Percentiles rank a stretch among this genome's conserved stretches.
Conservation (phyloP, 768 basidiomycete species). For the Candolleomyces aberdarensis region DNA sequence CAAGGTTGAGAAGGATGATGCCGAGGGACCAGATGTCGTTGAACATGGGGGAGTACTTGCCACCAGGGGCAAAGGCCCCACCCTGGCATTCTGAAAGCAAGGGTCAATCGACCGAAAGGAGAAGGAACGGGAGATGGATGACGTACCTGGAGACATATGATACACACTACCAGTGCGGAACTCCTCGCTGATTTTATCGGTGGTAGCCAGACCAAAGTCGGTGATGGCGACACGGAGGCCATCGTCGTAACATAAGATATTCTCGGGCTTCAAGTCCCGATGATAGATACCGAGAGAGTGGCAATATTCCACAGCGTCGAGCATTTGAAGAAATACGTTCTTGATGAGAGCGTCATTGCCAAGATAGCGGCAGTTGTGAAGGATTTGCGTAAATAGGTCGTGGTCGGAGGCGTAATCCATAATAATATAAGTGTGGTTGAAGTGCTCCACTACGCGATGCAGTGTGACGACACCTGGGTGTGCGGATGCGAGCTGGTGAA, state of each 20-base stretch:
- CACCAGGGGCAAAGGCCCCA: conserved; percentile 67
- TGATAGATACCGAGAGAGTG: conserved; percentile 94
- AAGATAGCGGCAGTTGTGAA: conserved; percentile 77
- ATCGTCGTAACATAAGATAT: conserved; percentile 83
- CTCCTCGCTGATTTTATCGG: conserved; percentile 82
- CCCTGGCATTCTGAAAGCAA: conserved; percentile 80
- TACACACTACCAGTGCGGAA: conserved; percentile 95
- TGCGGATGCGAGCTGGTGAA: conserved; percentile 77
- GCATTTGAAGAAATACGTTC: conserved; percentile 89
- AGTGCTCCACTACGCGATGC: conserved; percentile 87
- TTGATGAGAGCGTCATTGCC: conserved; percentile 89
- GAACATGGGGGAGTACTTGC: conserved; percentile 80
- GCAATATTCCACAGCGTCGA: conserved; percentile 94
- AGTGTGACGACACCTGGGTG: conserved; percentile 89
- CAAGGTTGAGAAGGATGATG: conserved; percentile 94
- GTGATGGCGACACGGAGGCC: conserved; percentile 86
- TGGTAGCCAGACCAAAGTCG: conserved; percentile 94
- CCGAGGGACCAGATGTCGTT: conserved; percentile 98
- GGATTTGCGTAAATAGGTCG: conserved; percentile 94
- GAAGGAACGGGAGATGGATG: background rate
- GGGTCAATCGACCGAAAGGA: conserved; percentile 4
- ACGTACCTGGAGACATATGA: conserved; percentile 93
- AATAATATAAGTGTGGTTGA: conserved; percentile 83
- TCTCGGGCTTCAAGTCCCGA: conserved; percentile 97
- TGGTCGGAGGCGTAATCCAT: conserved; percentile 94